Evolutionary conservation across 768 basidiomycete genomes (phyloP).

Genomic region (Lenzites betulinus): DNA sequence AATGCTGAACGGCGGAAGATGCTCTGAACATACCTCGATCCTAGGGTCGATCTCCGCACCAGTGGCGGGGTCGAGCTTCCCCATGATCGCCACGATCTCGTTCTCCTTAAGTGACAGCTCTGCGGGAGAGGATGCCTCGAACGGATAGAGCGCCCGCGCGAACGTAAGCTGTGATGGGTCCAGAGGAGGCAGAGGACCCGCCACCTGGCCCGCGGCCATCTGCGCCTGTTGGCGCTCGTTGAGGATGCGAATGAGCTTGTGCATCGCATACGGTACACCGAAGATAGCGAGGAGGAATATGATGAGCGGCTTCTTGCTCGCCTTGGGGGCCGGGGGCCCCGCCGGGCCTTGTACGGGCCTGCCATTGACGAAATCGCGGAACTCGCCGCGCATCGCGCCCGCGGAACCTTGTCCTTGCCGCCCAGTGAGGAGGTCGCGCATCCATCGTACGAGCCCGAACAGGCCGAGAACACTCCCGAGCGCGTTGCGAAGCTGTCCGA

Average conservation of each 20-base stretch:
- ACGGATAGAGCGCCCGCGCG: conserved; percentile 79
- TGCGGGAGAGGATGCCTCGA: conserved; percentile 69
- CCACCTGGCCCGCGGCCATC: conserved; percentile 39
- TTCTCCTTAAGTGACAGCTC: conserved; percentile 85
- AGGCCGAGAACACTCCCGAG: conserved; percentile 92
- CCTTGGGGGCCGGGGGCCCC: conserved; percentile 50
- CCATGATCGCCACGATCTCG: conserved; percentile 92
- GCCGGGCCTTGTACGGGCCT: conserved; percentile 47
- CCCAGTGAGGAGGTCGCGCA: conserved; percentile 62
- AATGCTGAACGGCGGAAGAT: not conserved
- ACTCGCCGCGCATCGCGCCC: conserved; percentile 59
- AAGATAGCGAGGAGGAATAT: conserved; percentile 93
- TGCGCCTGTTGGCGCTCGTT: conserved; percentile 55
- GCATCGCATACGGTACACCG: conserved; percentile 93
- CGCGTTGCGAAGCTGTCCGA: conserved; percentile 87
- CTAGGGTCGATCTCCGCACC: conserved; percentile 70
- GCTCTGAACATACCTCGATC: conserved; percentile 42
- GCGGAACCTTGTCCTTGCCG: conserved; percentile 38
- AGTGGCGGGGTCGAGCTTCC: conserved; percentile 70
- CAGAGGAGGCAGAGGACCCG: conserved; percentile 52
- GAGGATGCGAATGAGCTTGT: conserved; percentile 80
- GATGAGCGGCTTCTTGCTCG: conserved; percentile 87
- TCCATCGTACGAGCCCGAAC: conserved; percentile 88
- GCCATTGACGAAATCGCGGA: conserved; percentile 74
- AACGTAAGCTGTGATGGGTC: conserved; percentile 85